Evolutionary conservation across 495 filamentous ascomycete species (phyloP), one percentile per base, ranked within the genome.

Genomic region (Penicillium maclennaniae): DNA sequence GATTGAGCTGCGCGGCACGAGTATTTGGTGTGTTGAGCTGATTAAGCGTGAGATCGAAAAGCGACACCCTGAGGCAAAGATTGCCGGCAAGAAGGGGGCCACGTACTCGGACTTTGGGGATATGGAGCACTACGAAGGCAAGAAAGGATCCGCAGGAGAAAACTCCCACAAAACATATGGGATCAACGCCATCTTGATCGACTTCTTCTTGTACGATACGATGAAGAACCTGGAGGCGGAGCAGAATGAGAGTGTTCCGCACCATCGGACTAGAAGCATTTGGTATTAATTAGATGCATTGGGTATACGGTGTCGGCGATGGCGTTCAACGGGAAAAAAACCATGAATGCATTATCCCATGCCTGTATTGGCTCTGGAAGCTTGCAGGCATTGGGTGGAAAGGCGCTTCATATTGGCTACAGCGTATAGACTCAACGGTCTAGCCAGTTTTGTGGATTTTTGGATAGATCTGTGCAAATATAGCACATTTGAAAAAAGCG

Each of bases 121-220:
- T 31, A 49, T 53, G 3, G 44, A 45, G 20, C 49, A 53, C 0
- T 4, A 36, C 17, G 45, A 52, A 5, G 39, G 51, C 12, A 6
- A 43, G 10, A 50, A 56, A 20, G 51, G 55, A n/a, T n/a, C n/a
- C n/a, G 47, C 43, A 44, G 1, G 51, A 47, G 16, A 60, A 37
- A 59, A 65, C 42, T 44, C 63, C 10, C 50, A 43, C 26, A 60
- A 60, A 34, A 58, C 55, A 15, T 54, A 58, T 43, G 61, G 68
- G 14, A 68, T 96, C 65, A 97, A 96, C 63, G 93, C 93, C 1
- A 87, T 97, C 34, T 62, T 97, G 52, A 92, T 99, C 48, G 93
- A 99, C 65, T 97, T 96, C 67, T 96, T 95, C 65, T 74, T 99
- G 38, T 97, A 97, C 65, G 93, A 97, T 72, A 86, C 86, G 3